Evolutionary conservation across 2,329 filamentous ascomycete species (phyloP).

Genomic region (Neocucurbitaria cava): DNA sequence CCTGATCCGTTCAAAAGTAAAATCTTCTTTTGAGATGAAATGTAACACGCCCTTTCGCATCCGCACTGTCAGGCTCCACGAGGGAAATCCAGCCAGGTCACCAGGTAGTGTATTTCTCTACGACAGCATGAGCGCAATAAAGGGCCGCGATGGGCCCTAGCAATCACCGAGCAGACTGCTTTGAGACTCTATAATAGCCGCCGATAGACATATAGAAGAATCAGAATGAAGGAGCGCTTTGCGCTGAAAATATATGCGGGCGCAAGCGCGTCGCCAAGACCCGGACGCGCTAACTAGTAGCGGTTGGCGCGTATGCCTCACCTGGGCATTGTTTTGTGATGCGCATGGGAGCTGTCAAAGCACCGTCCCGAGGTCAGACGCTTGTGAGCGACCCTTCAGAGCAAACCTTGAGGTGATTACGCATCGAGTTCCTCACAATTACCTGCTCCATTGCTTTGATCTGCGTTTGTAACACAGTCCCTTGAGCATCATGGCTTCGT

Average conservation of each 20-base stretch:
- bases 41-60: conserved; percentile 53
- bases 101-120: conserved; percentile 73
- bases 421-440: neutral
- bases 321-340: conserved; percentile 40
- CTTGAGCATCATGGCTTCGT: conserved; percentile 29
- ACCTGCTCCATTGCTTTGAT: conserved; percentile 2
- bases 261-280: too few species aligned
- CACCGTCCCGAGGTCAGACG: conserved; percentile 3
- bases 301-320: conserved; percentile 18
- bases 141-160: conserved; percentile 83
- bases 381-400: conserved; percentile 2
- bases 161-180: conserved; percentile 87
- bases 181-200: conserved; percentile 99
- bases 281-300: conserved; percentile 18
- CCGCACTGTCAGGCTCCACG: conserved; percentile 50
- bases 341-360: conserved; percentile 8
- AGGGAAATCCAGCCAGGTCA: conserved; percentile 61
- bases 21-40: neutral
- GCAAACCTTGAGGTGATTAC: conserved; percentile 2
- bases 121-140: conserved; percentile 97
- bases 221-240: conserved; percentile 43
- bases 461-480: neutral
- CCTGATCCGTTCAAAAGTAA: neutral
- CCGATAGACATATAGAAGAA: conserved; percentile 69
- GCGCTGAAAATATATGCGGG: conserved; percentile 27